Evolutionary conservation across 179 eudicot species (phyloP), one percentile per base, ranked within the genome.

Genomic region (Silene noctiflora): DNA sequence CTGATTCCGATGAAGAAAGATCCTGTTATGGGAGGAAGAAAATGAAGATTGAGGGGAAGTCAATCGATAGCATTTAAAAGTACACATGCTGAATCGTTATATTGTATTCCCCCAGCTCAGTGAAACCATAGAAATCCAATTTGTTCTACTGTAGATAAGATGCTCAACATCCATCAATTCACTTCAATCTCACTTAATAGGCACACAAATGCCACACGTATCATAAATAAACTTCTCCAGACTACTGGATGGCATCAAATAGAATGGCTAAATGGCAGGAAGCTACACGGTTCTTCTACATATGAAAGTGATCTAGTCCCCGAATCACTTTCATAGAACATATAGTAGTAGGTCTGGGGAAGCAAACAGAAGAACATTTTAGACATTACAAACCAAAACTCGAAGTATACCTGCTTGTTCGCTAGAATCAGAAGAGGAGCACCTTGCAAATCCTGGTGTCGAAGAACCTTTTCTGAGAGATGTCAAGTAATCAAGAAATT

Each of bases 401-500:
- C 67, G 62, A 69, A 10, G 61, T 12, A 58, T 73, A 94, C 98
- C 97, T 92, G 97, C 84, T 95, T 89, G 88, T 91, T 95, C 70
- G 97, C 98, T 75, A 94, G 59, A 78, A 94, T 87, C 79, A 94
- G 83, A 77, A 95, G 91, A 58, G 97, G 96, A 65, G 97, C 95
- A 71, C 96, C 95, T 83, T 83, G 90, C 86, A 91, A 76, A 89
- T 92, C 99, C 82, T 88, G 91, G 76, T 94, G 98, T 75, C 93
- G 87, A 62, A 94, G 94, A 80, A 84, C 98, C 86, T 92, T 94
- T 82, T 94, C 98, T 94, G 93, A 65, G 53, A 72, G 42, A 60
- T 60, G 83, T 71, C 46, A 9, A 33, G 75, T 29, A 17, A 71
- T 60, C 51, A 80, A 19, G 13, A 72, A 17, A 35, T 31, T 56